Evolutionary conservation across 2,329 filamentous ascomycete species (phyloP).

Genomic region (Claviceps sp.): DNA sequence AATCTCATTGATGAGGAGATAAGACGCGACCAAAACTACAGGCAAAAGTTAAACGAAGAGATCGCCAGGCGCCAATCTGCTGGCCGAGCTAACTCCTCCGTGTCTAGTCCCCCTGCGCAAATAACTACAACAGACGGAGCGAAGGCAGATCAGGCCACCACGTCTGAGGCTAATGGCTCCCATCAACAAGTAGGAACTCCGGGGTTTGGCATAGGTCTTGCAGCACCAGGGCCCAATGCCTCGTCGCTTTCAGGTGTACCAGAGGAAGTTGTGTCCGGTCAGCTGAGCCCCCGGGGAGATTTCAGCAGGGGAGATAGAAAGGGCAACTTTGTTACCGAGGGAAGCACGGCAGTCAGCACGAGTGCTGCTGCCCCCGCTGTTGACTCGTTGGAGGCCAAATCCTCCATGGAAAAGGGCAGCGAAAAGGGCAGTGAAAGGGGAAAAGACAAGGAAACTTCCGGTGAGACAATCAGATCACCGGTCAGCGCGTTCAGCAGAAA

Average conservation of each 20-base stretch:
- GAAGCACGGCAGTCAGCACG: conserved; percentile 14
- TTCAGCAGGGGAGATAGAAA: conserved; percentile 49
- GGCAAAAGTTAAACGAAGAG: conserved; percentile 52
- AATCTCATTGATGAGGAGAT: conserved; percentile 86
- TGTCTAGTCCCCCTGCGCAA: conserved; percentile 39
- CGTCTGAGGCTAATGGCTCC: conserved; percentile 52
- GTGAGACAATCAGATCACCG: conserved; percentile 40
- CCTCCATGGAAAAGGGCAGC: conserved; percentile 34
- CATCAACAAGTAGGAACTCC: conserved; percentile 53
- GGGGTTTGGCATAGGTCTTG: conserved; percentile 64
- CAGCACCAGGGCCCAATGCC: conserved; percentile 42
- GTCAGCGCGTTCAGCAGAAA: conserved; percentile 69
- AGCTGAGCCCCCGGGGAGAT: conserved; percentile 40
- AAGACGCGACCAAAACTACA: conserved; percentile 60
- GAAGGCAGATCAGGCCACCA: conserved; percentile 35
- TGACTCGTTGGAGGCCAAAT: conserved; percentile 34
- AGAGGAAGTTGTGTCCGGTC: conserved; percentile 31
- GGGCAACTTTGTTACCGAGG: conserved; percentile 66
- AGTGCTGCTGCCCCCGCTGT: conserved; percentile 16
- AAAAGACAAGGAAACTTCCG: conserved; percentile 30
- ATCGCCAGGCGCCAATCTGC: conserved; percentile 44
- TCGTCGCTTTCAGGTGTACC: conserved; percentile 30
- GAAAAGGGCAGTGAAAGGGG: conserved; percentile 31
- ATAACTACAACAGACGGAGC: conserved; percentile 22
- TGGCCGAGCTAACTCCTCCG: conserved; percentile 44